Percentiles rank a stretch among this genome's conserved stretches.
Evolutionary conservation across 2,329 filamentous ascomycete species (phyloP).

Genomic region (Davidsoniella australis): DNA sequence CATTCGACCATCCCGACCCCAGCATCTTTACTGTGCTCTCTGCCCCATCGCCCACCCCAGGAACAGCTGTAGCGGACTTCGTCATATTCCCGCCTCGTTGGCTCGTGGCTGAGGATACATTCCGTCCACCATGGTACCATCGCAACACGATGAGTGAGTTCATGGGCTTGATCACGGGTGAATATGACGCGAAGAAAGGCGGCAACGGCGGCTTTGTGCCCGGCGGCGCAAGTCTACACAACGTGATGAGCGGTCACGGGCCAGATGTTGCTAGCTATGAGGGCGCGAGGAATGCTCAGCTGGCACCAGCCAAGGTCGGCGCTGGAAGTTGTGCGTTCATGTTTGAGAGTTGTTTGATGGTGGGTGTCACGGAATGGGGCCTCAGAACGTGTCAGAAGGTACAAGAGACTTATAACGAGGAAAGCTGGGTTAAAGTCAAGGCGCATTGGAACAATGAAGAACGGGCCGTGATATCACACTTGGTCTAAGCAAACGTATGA

Average conservation of each 20-base stretch:
- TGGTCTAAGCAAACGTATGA: background rate
- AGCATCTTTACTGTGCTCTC: slow-evolving; percentile 60
- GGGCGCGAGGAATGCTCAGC: slow-evolving; percentile 36
- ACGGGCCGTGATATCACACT: slow-evolving; percentile 4
- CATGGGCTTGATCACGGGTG: slow-evolving; percentile 41
- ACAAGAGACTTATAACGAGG: slow-evolving; percentile 54
- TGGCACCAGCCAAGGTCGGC: slow-evolving; percentile 40
- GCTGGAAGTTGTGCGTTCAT: slow-evolving; percentile 48
- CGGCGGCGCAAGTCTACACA: slow-evolving; percentile 46
- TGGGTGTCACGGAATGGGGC: slow-evolving; percentile 57
- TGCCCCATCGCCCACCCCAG: slow-evolving; percentile 40
- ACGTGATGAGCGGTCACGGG: slow-evolving; percentile 52
- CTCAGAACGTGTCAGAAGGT: slow-evolving; percentile 39
- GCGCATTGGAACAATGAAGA: slow-evolving; percentile 35
- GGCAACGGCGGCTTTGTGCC: slow-evolving; percentile 36
- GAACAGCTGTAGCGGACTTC: slow-evolving; percentile 53
- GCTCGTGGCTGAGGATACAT: slow-evolving; percentile 52
- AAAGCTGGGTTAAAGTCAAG: slow-evolving; percentile 60
- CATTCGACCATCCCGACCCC: slow-evolving; percentile 63
- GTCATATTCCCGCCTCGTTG: slow-evolving; percentile 57
- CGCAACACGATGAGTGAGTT: slow-evolving; percentile 51
- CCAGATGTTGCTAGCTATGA: slow-evolving; percentile 41
- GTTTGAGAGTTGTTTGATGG: slow-evolving; percentile 53
- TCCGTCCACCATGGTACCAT: slow-evolving; percentile 58
- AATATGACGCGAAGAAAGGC: slow-evolving; percentile 45